Evolutionary conservation across 2,329 filamentous ascomycete species (phyloP).

Genomic region (Paecilomyces variotii): DNA sequence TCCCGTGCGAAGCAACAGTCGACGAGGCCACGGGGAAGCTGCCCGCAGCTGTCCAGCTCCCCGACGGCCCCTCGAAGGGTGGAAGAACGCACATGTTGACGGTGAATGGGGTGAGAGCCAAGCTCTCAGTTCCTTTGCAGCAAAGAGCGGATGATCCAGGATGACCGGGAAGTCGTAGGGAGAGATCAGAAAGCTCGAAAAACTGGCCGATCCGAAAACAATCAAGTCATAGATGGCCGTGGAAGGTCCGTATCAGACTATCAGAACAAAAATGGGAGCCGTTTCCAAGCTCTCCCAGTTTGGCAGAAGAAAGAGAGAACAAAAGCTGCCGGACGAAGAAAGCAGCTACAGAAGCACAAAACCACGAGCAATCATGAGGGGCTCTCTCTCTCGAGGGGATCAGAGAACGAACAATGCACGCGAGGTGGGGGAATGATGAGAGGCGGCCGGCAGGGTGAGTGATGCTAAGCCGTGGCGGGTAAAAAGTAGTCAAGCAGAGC

Average conservation of each 20-base stretch:
- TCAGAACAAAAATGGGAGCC: not conserved
- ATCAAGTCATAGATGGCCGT: not conserved
- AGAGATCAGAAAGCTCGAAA: slow-evolving; percentile 1
- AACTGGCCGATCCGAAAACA: not conserved
- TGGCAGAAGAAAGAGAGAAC: not conserved
- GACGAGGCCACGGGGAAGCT: not conserved
- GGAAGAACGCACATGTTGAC: slow-evolving; percentile 14
- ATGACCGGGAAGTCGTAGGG: not conserved
- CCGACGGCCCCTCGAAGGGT: not conserved
- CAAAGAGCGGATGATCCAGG: not conserved
- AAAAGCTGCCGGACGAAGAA: not conserved
- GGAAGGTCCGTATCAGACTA: not conserved
- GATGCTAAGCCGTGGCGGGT: not conserved
- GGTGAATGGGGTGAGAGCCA: slow-evolving; percentile 3
- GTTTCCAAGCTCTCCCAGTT: not conserved
- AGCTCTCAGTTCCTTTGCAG: slow-evolving; percentile 4
- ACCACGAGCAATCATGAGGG: not conserved
- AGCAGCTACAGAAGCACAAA: not conserved
- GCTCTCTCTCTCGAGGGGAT: not conserved
- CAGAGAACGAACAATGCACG: not conserved
- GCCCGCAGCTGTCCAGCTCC: not conserved
- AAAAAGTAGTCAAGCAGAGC: not conserved
- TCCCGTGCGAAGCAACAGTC: not conserved
- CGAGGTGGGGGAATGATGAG: not conserved
- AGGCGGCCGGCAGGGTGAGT: not conserved